phyloP scores from a whole-genome alignment of 768 basidiomycete species.

The Serendipita sp. region DNA sequence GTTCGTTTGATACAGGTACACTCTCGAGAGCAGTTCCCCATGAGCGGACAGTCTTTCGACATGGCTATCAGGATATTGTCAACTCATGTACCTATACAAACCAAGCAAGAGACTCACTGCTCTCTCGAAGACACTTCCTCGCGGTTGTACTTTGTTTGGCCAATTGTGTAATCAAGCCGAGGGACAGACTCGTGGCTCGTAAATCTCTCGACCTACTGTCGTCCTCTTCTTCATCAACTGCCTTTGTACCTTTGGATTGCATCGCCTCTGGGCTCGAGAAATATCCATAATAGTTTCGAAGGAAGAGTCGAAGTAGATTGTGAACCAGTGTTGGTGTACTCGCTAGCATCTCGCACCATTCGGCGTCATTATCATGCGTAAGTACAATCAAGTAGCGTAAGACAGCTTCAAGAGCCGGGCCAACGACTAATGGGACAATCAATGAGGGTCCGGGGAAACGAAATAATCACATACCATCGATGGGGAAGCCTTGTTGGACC shows the following conservation, averaged over 20 bases:
- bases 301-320: constrained; percentile 3
- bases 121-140: neutral
- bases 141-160: neutral
- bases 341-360: neutral
- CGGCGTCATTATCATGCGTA: neutral
- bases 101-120: neutral
- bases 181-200: neutral
- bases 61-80: neutral
- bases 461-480: neutral
- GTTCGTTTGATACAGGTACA: neutral
- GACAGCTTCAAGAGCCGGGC: neutral
- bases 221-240: neutral
- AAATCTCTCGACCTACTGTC: neutral
- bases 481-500: neutral
- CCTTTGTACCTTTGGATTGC: neutral
- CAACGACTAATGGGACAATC: neutral
- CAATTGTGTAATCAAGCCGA: neutral
- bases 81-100: neutral
- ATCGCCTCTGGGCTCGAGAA: neutral
- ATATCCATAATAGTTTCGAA: neutral
- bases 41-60: neutral
- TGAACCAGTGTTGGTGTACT: neutral
- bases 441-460: neutral
- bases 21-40: neutral
- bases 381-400: neutral